Evolutionary conservation across 2,329 filamentous ascomycete genomes (phyloP), one percentile per base, ranked within the genome.

Genomic region (Cladosporium sp.): DNA sequence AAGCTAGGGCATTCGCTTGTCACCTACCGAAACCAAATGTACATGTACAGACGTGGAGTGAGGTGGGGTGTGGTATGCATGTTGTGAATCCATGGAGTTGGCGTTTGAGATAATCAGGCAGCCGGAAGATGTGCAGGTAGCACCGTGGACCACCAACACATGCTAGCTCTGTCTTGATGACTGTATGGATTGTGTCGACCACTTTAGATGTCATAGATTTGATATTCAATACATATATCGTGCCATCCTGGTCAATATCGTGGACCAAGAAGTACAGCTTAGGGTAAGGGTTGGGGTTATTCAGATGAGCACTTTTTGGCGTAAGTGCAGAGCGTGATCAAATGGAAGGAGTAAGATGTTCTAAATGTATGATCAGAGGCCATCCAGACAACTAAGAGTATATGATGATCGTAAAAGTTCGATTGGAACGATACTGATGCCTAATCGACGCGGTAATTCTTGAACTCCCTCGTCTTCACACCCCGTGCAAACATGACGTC

Each of bases 401-500:
- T 46, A 2, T 11, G 1, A 3, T 11, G 40, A 7, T n/a, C 8
- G n/a, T 16, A 18, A 18, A 8, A n/a, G 12, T 21, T 1, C n/a
- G 8, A 21, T 23, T 12, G 2, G n/a, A 7, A 4, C 5, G 2
- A 23, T 46, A 23, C 8, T 8, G n/a, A 21, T 7, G 10, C n/a
- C 40, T 33, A 73, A 21, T 75, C 72, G 6, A 76, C 65, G 3
- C 65, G 59, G 65, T 74, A 75, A 14, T 65, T 62, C 67, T 69
- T 70, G 65, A 80, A 79, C 58, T 77, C 69, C 59, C 75, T 72
- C 11, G 77, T 77, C 26, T 64, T 69, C 44, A 80, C 75, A 16
- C 72, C 69, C 49, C 74, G 70, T 58, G 76, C 74, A 67, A 80
- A 81, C 77, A 81, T 77, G 26, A 79, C 72, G 70, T 81, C 79